Conservation (phyloP, 2,329 filamentous ascomycete genomes). For the Aureobasidium sp. region DNA sequence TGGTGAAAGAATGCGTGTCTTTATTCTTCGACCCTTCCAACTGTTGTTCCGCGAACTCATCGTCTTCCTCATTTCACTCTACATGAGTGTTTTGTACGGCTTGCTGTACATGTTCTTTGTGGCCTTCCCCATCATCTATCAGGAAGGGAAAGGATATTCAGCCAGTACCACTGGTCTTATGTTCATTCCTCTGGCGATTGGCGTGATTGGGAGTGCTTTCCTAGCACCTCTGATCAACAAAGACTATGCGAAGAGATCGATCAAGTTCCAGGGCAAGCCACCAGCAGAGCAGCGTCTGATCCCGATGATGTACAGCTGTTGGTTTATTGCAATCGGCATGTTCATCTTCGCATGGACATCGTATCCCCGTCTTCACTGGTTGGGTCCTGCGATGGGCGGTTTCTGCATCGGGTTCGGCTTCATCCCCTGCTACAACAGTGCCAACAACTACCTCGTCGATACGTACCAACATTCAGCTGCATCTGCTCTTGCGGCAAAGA, state of each 20-base stretch:
- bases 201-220: constrained; percentile 49
- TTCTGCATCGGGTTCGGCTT: constrained; percentile 26
- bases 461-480: constrained; percentile 68
- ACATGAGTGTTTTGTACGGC: constrained; percentile 77
- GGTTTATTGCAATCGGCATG: constrained; percentile 56
- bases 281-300: constrained; percentile 71
- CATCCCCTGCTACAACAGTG: constrained; percentile 25
- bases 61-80: constrained; percentile 72
- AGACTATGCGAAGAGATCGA: constrained; percentile 61
- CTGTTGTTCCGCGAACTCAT: constrained; percentile 78
- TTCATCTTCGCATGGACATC: constrained; percentile 65
- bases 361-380: constrained; percentile 57
- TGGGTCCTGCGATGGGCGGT: constrained; percentile 46
- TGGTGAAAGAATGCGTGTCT: constrained; percentile 59
- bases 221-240: constrained; percentile 62
- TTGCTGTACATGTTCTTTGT: constrained; percentile 72
- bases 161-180: constrained; percentile 70
- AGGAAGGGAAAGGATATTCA: constrained; percentile 69
- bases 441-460: constrained; percentile 37
- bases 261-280: constrained; percentile 60
- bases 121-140: constrained; percentile 57
- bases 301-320: constrained; percentile 54
- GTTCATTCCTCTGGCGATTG: constrained; percentile 77
- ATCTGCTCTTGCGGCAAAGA: constrained; percentile 31
- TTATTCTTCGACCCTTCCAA: constrained; percentile 76